Conservation (phyloP, 2,329 filamentous ascomycete genomes). For the Delphinella strobiligena region DNA sequence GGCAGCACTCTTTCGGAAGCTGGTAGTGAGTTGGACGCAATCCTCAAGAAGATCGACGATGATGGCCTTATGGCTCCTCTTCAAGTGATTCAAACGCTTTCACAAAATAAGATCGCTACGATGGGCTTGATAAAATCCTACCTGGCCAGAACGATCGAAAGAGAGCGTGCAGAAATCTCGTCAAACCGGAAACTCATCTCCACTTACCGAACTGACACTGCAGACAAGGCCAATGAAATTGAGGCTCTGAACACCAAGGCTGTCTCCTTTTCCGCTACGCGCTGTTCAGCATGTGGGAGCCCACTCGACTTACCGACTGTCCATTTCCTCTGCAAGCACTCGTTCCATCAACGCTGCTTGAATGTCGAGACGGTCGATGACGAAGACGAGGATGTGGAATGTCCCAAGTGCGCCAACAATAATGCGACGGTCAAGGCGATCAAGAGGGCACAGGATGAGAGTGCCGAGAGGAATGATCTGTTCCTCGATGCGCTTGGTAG, state of each 20-base stretch:
- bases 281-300: conserved; percentile 71
- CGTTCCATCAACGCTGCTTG: conserved; percentile 86
- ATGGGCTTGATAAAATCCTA: conserved; percentile 98
- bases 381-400: conserved; percentile 57
- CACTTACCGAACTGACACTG: conserved; percentile 75
- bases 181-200: conserved; percentile 68
- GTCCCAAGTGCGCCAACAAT: conserved; percentile 69
- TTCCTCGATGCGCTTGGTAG: conserved; percentile 70
- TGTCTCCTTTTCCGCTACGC: conserved; percentile 77
- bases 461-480: conserved; percentile 74
- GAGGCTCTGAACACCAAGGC: conserved; percentile 66
- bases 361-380: conserved; percentile 37
- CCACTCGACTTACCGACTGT: conserved; percentile 78
- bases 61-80: conserved; percentile 90
- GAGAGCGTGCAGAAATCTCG: conserved; percentile 76
- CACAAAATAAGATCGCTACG: conserved; percentile 68
- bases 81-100: conserved; percentile 89
- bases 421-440: conserved; percentile 87
- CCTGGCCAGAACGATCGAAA: conserved; percentile 74
- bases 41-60: conserved; percentile 76
- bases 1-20: conserved; percentile 63
- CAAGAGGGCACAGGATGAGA: conserved; percentile 73
- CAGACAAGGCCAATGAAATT: conserved; percentile 66
- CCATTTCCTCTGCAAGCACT: conserved; percentile 95
- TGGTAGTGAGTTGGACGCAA: conserved; percentile 69